Percentiles rank a stretch among this genome's conserved stretches.
Conservation (phyloP, 1,284 basidiomycete genomes). For the Ustilago sp. region DNA sequence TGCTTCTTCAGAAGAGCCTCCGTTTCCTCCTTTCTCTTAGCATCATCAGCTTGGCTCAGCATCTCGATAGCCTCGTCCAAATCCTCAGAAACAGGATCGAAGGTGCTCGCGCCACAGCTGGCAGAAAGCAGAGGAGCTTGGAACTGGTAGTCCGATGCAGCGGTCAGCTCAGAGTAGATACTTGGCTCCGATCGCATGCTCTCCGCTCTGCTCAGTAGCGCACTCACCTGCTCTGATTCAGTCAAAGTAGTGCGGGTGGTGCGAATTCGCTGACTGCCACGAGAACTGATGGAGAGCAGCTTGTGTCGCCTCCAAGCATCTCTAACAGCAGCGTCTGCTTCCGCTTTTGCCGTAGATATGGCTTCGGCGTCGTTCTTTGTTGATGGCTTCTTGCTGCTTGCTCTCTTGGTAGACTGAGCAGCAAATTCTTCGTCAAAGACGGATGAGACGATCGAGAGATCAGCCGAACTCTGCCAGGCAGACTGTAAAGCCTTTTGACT, state of each 20-base stretch:
- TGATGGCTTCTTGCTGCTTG: neutral
- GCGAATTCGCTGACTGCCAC: constrained; percentile 27
- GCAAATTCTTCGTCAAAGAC: constrained; percentile 43
- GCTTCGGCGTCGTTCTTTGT: constrained; percentile 9
- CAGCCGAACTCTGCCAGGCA: constrained; percentile 36
- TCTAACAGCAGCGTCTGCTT: constrained; percentile 30
- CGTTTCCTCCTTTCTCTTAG: constrained; percentile 10
- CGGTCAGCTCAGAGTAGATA: constrained; percentile 49
- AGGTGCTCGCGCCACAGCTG: constrained; percentile 16
- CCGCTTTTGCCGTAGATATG: constrained; percentile 29
- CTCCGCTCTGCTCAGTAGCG: constrained; percentile 18
- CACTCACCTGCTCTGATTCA: neutral
- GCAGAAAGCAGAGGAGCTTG: constrained; percentile 37
- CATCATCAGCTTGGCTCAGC: neutral
- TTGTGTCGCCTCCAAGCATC: constrained; percentile 35
- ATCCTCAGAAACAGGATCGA: constrained; percentile 11
- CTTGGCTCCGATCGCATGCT: constrained; percentile 33
- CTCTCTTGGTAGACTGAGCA: constrained; percentile 15
- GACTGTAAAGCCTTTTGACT: constrained; percentile 18
- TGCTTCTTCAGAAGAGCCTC: constrained; percentile 21
- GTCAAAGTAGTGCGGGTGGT: constrained; percentile 7
- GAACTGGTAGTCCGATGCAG: constrained; percentile 43
- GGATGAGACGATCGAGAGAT: constrained; percentile 35
- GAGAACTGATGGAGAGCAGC: constrained; percentile 46
- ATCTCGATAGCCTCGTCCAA: constrained; percentile 6